A percentile compares a stretch with the other conserved stretches of the same genome.
Conservation (phyloP, 2,329 filamentous ascomycete genomes). For the Colletotrichum brevisporum region DNA sequence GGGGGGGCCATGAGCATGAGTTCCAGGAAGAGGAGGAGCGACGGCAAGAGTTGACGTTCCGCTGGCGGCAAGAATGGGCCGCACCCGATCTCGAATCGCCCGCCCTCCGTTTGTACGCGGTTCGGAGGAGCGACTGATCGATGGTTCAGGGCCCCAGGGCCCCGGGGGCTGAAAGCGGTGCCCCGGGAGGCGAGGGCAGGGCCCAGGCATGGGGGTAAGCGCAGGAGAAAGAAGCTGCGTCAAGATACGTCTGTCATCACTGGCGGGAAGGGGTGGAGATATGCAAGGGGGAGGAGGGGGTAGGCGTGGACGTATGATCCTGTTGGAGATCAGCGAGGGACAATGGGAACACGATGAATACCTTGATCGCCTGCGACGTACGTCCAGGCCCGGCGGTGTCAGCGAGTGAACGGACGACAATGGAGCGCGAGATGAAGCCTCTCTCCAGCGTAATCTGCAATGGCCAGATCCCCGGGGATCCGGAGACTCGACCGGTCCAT, state of each 20-base stretch:
- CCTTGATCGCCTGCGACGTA: neutral
- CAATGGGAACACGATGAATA: slow-evolving; percentile 18
- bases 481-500: slow-evolving; percentile 1
- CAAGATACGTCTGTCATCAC: slow-evolving; percentile 20
- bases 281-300: neutral
- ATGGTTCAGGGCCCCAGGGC: neutral
- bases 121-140: slow-evolving; percentile 1
- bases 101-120: neutral
- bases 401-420: neutral
- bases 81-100: neutral
- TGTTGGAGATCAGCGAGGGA: slow-evolving; percentile 22
- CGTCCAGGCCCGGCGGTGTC: slow-evolving; percentile 12
- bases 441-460: neutral
- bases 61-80: neutral
- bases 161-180: neutral
- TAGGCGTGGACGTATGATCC: neutral
- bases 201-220: slow-evolving; percentile 3
- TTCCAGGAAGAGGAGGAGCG: no score
- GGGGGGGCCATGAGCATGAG: no score
- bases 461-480: neutral
- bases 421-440: neutral
- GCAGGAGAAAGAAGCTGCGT: slow-evolving; percentile 5
- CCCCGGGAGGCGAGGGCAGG: neutral
- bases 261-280: neutral
- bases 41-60: no score